These are phyloP conservation scores for Gastrodia elata DNA, from an alignment of 106 monocot species.

Conservation along the genomic window DNA sequence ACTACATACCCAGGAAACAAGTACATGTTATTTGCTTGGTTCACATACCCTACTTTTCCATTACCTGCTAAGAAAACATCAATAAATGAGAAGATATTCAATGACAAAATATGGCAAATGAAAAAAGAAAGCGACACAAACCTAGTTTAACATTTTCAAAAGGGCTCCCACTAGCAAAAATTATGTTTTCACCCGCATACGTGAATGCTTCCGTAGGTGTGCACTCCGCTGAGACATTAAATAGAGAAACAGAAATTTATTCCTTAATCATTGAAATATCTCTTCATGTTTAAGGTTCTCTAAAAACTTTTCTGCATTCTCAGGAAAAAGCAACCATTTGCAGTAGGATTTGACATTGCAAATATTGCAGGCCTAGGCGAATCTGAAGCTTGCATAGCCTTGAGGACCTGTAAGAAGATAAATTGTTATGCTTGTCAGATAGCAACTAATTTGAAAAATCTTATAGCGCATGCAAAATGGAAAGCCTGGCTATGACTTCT, in stretches of 20 bases:
- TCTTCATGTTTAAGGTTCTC: background rate
- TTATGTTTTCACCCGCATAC: conserved; percentile 77
- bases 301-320: background rate
- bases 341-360: conserved; percentile 99
- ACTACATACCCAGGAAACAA: conserved; percentile 88
- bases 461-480: background rate
- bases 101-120: background rate
- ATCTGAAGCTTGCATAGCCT: conserved; percentile 79
- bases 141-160: conserved; percentile 83
- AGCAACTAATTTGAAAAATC: background rate
- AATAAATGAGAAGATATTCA: conserved; percentile 6
- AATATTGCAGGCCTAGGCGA: conserved; percentile 86
- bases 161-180: conserved; percentile 99
- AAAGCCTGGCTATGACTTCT: background rate
- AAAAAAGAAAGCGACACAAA: conserved; percentile 13
- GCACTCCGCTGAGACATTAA: conserved; percentile 68
- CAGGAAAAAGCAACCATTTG: conserved; percentile 53
- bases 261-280: background rate
- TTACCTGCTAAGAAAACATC: conserved; percentile 43
- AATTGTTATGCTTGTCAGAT: background rate
- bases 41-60: conserved; percentile 72
- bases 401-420: conserved; percentile 62
- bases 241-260: background rate
- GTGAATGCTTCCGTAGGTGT: conserved; percentile 88
- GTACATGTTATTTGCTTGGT: conserved; percentile 99